Percentiles rank a stretch among this genome's conserved stretches.
Conservation (phyloP, 352 stramenopile genomes). For the Bremia lactucae region DNA sequence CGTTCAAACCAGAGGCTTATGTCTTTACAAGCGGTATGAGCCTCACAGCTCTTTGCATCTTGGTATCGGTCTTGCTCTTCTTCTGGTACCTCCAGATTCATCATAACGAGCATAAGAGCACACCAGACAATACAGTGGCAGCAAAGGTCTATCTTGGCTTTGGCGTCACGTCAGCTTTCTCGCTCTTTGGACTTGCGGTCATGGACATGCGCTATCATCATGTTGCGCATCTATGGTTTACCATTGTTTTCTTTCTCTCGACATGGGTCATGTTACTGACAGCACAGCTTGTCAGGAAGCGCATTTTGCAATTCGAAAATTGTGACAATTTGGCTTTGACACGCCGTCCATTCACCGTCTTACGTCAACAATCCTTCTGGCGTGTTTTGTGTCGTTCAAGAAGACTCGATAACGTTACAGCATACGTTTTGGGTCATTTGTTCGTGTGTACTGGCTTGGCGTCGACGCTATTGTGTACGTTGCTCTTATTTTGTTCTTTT, state of each 20-base stretch:
- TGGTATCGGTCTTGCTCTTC: slow-evolving; percentile 42
- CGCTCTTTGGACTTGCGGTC: slow-evolving; percentile 56
- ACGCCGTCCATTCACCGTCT: slow-evolving; percentile 3
- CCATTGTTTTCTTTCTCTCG: slow-evolving; percentile 63
- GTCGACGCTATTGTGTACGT: slow-evolving; percentile 60
- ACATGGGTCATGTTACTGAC: slow-evolving; percentile 59
- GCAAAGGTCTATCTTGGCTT: slow-evolving; percentile 20
- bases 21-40: slow-evolving; percentile 75
- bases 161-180: slow-evolving; percentile 25
- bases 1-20: slow-evolving; percentile 55
- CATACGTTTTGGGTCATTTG: slow-evolving; percentile 38
- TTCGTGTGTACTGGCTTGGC: slow-evolving; percentile 39
- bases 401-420: slow-evolving; percentile 31
- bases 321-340: neutral
- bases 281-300: slow-evolving; percentile 36
- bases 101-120: neutral
- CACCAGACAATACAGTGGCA: slow-evolving; percentile 2
- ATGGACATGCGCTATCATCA: slow-evolving; percentile 71
- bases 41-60: slow-evolving; percentile 64
- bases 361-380: slow-evolving; percentile 21
- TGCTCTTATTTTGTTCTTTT: neutral
- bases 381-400: slow-evolving; percentile 38
- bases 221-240: slow-evolving; percentile 60
- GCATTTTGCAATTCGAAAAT: slow-evolving; percentile 31
- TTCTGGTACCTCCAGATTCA: slow-evolving; percentile 49